Evolutionary conservation across 306 rosid species (phyloP).

Genomic region (Boehmeria nivea): DNA sequence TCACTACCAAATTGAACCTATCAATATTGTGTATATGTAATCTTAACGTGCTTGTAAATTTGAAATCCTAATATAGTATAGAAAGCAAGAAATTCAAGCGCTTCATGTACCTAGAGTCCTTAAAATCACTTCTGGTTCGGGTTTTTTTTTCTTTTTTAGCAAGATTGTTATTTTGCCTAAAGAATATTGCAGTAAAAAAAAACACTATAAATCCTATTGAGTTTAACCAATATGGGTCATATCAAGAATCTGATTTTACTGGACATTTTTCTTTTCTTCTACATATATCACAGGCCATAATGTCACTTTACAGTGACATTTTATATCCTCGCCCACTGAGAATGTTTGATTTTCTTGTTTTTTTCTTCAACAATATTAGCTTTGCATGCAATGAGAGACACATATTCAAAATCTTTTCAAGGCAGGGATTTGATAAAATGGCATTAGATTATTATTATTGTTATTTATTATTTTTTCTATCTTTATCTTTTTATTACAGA

Average conservation of each 20-base stretch:
- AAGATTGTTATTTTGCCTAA: background rate
- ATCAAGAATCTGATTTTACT: background rate
- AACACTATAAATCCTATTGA: background rate
- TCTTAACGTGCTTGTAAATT: background rate
- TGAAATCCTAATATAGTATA: background rate
- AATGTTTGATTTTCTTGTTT: constrained; percentile 28
- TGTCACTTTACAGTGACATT: constrained; percentile 5
- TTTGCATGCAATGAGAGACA: constrained; percentile 24
- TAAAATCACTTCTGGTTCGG: background rate
- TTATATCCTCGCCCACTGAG: constrained; percentile 23
- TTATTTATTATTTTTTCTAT: background rate
- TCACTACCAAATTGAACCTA: too few species aligned
- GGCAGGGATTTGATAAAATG: constrained; percentile 19
- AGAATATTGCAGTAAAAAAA: background rate
- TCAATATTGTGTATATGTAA: too few species aligned
- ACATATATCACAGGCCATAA: background rate
- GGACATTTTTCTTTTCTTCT: background rate
- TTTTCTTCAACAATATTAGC: constrained; percentile 28
- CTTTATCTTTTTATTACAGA: background rate
- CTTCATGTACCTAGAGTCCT: background rate
- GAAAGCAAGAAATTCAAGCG: background rate
- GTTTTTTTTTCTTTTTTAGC: background rate
- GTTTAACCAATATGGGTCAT: background rate
- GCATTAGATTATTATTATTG: background rate
- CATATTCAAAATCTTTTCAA: constrained; percentile 24